phyloP scores from a whole-genome alignment of 257 asterid species.

The Nicotiana knightiana region DNA sequence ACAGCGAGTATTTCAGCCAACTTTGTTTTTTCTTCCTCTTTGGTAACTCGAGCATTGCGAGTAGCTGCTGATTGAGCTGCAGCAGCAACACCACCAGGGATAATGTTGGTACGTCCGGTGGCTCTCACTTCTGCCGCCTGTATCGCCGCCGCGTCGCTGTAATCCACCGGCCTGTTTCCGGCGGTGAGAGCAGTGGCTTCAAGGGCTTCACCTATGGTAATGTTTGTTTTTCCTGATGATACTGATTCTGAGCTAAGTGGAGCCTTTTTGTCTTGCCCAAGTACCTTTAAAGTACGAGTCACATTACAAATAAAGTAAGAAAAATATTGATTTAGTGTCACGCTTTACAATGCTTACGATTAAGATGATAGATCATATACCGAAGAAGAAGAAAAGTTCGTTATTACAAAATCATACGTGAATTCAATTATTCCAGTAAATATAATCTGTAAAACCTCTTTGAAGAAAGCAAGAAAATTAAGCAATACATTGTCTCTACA shows the following conservation, averaged over 20 bases:
- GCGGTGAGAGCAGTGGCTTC: slow-evolving; percentile 92
- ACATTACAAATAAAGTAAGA: not conserved
- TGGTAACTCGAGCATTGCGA: slow-evolving; percentile 66
- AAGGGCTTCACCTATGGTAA: slow-evolving; percentile 94
- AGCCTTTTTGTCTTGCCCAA: slow-evolving; percentile 20
- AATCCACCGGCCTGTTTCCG: slow-evolving; percentile 80
- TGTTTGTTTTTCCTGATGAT: slow-evolving; percentile 32
- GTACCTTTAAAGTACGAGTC: slow-evolving; percentile 10
- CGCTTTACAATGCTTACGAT: too few species aligned
- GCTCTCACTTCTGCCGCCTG: slow-evolving; percentile 99
- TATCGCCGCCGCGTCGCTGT: slow-evolving; percentile 92
- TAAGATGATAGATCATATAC: too few species aligned
- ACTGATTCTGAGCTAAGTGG: slow-evolving; percentile 18
- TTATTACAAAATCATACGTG: too few species aligned
- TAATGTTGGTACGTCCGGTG: slow-evolving; percentile 81
- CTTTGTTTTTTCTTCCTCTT: slow-evolving; percentile 90
- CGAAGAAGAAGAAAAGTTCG: too few species aligned
- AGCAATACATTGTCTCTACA: not conserved
- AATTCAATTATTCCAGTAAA: not conserved
- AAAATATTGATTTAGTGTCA: not conserved
- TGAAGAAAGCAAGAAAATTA: not conserved
- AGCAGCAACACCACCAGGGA: slow-evolving; percentile 97
- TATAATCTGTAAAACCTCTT: too few species aligned
- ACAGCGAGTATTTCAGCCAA: slow-evolving; percentile 71
- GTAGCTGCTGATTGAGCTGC: slow-evolving; percentile 99